phyloP scores from a whole-genome alignment of 306 rosid species.

The Sechiopsis laciniata region DNA sequence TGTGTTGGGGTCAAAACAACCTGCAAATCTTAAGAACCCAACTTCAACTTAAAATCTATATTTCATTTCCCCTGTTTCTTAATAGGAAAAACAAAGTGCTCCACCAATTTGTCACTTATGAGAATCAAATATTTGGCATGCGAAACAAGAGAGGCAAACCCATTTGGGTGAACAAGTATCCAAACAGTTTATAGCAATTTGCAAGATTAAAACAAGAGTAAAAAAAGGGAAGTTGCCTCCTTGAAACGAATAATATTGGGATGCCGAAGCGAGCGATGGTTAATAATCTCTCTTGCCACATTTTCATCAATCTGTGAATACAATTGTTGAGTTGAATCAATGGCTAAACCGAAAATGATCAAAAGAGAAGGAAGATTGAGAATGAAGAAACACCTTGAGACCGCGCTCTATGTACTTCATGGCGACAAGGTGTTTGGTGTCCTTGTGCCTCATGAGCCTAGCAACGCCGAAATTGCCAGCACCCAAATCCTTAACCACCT shows the following conservation, averaged over 20 bases:
- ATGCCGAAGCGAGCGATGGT: constrained; percentile 21
- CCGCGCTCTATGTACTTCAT: constrained; percentile 22
- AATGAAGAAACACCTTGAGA: background rate
- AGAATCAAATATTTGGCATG: background rate
- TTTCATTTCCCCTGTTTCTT: background rate
- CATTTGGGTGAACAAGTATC: background rate
- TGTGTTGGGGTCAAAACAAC: constrained; percentile 22
- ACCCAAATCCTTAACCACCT: no score
- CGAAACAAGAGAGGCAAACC: background rate
- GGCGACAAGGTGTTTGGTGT: constrained; percentile 19
- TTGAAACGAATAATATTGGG: constrained; percentile 17
- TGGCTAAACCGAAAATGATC: no score
- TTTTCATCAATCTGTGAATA: constrained; percentile 10
- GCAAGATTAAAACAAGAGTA: no score
- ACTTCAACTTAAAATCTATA: background rate
- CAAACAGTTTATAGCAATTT: no score
- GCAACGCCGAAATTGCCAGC: constrained; percentile 14
- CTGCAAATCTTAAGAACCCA: constrained; percentile 13
- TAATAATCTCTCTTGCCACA: constrained; percentile 21
- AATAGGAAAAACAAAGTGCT: no score
- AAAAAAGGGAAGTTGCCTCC: constrained; percentile 12
- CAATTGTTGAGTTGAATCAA: no score
- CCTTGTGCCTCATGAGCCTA: constrained; percentile 15
- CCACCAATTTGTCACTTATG: background rate
- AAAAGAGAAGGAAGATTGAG: background rate